A percentile compares a stretch with the other conserved stretches of the same genome.
These are phyloP conservation scores for Termitomyces sp. DNA, from an alignment of 768 basidiomycete genomes.

Conservation along the genomic window DNA sequence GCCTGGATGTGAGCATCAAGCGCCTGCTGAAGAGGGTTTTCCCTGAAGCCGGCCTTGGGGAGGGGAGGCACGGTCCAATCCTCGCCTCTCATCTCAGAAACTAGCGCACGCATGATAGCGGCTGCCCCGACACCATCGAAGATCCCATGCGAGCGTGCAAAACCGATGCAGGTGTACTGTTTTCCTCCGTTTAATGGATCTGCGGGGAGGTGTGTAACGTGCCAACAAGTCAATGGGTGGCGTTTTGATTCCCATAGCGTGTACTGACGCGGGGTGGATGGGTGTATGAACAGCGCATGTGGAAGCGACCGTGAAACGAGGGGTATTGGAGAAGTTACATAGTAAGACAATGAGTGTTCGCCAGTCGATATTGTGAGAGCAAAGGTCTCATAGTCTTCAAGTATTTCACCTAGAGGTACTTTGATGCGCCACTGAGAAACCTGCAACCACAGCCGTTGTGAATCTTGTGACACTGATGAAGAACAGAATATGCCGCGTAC, in stretches of 20 bases:
- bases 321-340: slow-evolving; percentile 28
- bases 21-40: slow-evolving; percentile 28
- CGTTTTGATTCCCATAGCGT: slow-evolving; percentile 26
- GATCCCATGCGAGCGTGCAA: slow-evolving; percentile 35
- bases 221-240: slow-evolving; percentile 39
- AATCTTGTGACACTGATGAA: neutral
- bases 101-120: slow-evolving; percentile 29
- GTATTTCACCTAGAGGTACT: slow-evolving; percentile 30
- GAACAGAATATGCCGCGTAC: slow-evolving; percentile 6
- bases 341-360: slow-evolving; percentile 28
- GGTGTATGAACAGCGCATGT: slow-evolving; percentile 30
- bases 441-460: slow-evolving; percentile 9
- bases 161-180: slow-evolving; percentile 34
- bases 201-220: slow-evolving; percentile 36
- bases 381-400: slow-evolving; percentile 28
- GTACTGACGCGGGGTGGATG: slow-evolving; percentile 33
- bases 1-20: slow-evolving; percentile 16
- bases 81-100: slow-evolving; percentile 31
- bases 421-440: slow-evolving; percentile 29
- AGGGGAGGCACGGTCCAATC: slow-evolving; percentile 32
- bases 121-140: slow-evolving; percentile 38
- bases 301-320: slow-evolving; percentile 30
- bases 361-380: slow-evolving; percentile 30
- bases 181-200: slow-evolving; percentile 18
- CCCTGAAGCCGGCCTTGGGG: slow-evolving; percentile 25